Evolutionary conservation across 768 basidiomycete genomes (phyloP).

Genomic region (Cystoderma amianthinum): DNA sequence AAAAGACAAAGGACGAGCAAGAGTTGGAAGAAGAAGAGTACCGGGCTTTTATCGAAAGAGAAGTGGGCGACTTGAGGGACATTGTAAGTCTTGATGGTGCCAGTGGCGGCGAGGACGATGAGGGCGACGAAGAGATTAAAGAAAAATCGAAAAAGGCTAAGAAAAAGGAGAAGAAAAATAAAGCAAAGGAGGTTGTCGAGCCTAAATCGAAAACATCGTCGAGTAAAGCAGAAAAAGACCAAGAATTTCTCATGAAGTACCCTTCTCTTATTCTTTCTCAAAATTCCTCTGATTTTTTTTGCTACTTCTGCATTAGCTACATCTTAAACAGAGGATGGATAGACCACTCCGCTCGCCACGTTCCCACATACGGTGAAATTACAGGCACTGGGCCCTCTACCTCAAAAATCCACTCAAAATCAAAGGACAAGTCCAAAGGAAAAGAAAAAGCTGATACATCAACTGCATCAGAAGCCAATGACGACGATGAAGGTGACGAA

Average conservation of each 20-base stretch:
- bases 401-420: slow-evolving; percentile 18
- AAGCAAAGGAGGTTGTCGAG: slow-evolving; percentile 28
- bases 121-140: slow-evolving; percentile 13
- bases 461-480: slow-evolving; percentile 15
- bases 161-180: slow-evolving; percentile 35
- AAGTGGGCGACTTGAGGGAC: slow-evolving; percentile 71
- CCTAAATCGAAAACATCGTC: slow-evolving; percentile 8
- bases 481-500: slow-evolving; percentile 47
- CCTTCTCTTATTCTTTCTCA: slow-evolving; percentile 17
- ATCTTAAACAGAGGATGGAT: slow-evolving; percentile 98
- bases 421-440: slow-evolving; percentile 22
- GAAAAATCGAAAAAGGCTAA: slow-evolving; percentile 14
- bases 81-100: slow-evolving; percentile 58
- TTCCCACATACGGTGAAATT: slow-evolving; percentile 85
- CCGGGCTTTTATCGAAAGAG: slow-evolving; percentile 68
- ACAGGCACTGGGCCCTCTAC: slow-evolving; percentile 31
- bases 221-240: slow-evolving; percentile 61
- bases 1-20: slow-evolving; percentile 71
- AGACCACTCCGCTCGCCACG: slow-evolving; percentile 61
- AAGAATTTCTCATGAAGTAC: slow-evolving; percentile 88
- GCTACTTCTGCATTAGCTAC: slow-evolving; percentile 47
- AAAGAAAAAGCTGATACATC: slow-evolving; percentile 11
- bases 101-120: slow-evolving; percentile 13
- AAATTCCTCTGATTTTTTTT: slow-evolving; percentile 1
- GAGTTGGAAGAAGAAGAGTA: slow-evolving; percentile 85